Evolutionary conservation across 2,329 filamentous ascomycete genomes (phyloP), one percentile per base, ranked within the genome.

Genomic region (Fusarium palustre): DNA sequence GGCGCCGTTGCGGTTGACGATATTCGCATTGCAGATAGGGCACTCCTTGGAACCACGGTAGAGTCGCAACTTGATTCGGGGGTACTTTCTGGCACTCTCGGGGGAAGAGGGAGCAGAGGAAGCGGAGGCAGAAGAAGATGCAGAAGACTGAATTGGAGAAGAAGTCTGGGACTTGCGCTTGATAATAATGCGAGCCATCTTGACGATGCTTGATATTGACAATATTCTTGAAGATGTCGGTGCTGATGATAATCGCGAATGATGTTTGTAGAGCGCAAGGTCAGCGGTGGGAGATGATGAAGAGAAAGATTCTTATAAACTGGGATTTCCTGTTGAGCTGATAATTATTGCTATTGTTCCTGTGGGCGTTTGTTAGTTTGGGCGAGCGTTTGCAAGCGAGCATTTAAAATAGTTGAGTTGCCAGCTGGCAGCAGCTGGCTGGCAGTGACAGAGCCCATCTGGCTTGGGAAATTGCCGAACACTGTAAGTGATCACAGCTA

Each of bases 11-110:
- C 48, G 63, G 6, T 49, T 53, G 33, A 64, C 24, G 11, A 70
- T 58, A 1, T 30, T 28, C 8, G 42, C 49, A 7, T 64, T 56
- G 34, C 66, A 69, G 4, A 46, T 15, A 8, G 49, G 66, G 9
- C 66, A 69, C 3, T 22, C 47, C 5, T 47, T 55, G 2, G 22
- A 46, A 8, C 34, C 52, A 5, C 18, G 18, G 7, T 36, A 25
- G 30, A 33, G 5, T 7, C 15, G 34, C 1, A 28, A 4, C 24
- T 5, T 13, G 9, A 7, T 13, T n/a, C 9, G 0, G 0, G 16
- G 24, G 20, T 7, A 18, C 10, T 0, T 22, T 1, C 13, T 47
- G 28, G 22, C 4, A 11, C 25, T 20, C 12, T 46, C 8, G 3
- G 43, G 25, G 0, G 43, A 31, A 12, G 24, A 30, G 4, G 33